Base-by-base conservation (phyloP, 2,329 filamentous ascomycete species). In the Alternaria triticimaculans region DNA sequence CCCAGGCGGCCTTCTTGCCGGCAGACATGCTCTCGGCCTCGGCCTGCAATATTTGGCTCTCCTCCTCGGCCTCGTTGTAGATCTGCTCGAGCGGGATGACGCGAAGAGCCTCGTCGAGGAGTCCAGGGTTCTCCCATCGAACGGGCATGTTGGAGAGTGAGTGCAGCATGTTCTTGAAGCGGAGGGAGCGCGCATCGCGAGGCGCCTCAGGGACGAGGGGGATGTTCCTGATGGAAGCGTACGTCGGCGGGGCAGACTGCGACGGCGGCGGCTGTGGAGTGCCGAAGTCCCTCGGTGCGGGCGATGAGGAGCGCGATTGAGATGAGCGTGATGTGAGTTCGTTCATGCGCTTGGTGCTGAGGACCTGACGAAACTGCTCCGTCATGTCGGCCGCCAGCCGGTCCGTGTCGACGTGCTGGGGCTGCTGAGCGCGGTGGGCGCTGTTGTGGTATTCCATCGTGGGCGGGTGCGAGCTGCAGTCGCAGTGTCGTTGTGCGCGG, bases 61-160 rank as follows among this genome's bases (percentile, higher is more conserved):
- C 94, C 79, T 98, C 95, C 78, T 98, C 94, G 56, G 96, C 96
- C 78, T 97, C 94, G 69, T 90, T 87, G 80, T 98, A 98, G 72
- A 99, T 93, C 71, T 93, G 89, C 77, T 97, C 93, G 28, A 98
- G 84, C 0, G 95, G 95, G 53, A 99, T 93, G 41, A 89, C 89
- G 65, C 92, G 89, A 18, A 99, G 84, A 5, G 95, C 96, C 80
- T 98, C 95, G 78, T 99, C 96, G 56, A 99, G 84, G 11, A 98
- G 84, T 37, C 96, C 96, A 0, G 96, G 95, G 80, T 99, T 98
- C 81, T 99, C 96, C 83, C 97, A 99, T 78, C 95, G 96, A 20
- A 90, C 92, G 18, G 96, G 96, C 49, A 94, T 97, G 63, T 92
- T 87, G 15, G 95, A 97, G 20, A 98, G 83, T 20, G 92, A 93